These are phyloP conservation scores for Kazachstania viticola DNA, from an alignment of 805 yeast genomes.

Conservation along the genomic window DNA sequence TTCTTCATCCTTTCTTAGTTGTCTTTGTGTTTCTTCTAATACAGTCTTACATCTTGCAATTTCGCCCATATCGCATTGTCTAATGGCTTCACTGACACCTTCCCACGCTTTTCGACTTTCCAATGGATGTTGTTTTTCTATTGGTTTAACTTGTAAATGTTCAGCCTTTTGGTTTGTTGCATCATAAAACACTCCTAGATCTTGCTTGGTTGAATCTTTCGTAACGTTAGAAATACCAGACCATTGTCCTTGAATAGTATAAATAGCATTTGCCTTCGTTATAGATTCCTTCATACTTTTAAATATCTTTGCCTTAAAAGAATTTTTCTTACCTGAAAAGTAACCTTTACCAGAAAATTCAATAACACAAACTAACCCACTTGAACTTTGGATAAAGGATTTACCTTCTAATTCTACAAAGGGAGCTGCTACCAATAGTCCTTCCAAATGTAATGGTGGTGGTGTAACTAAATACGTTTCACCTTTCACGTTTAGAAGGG, in stretches of 20 bases:
- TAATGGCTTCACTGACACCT: conserved; percentile 81
- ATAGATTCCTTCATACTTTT: conserved; percentile 32
- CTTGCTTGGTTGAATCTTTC: conserved; percentile 32
- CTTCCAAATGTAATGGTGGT: conserved; percentile 93
- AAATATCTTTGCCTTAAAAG: conserved; percentile 76
- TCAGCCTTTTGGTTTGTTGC: conserved; percentile 44
- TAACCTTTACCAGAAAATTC: conserved; percentile 91
- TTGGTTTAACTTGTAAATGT: conserved; percentile 62
- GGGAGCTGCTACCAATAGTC: conserved; percentile 81
- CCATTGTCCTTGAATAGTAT: conserved; percentile 90
- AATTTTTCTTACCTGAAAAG: conserved; percentile 87
- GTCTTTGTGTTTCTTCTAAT: conserved; percentile 83
- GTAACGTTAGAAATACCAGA: conserved; percentile 61
- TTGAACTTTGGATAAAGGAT: conserved; percentile 71
- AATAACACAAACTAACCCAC: conserved; percentile 60
- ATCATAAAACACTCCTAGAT: conserved; percentile 44
- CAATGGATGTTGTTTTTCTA: conserved; percentile 66
- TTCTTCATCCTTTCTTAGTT: conserved; percentile 61
- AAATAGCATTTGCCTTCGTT: conserved; percentile 54
- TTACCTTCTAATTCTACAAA: conserved; percentile 89
- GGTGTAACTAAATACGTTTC: conserved; percentile 74
- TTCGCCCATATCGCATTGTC: conserved; percentile 59
- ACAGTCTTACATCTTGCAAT: conserved; percentile 67
- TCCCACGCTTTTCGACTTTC: conserved; percentile 92
- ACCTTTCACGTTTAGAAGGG: conserved; percentile 51